These are phyloP conservation scores for Zygoascus hellenicus DNA, from an alignment of 1,139 yeast species.

Conservation along the genomic window DNA sequence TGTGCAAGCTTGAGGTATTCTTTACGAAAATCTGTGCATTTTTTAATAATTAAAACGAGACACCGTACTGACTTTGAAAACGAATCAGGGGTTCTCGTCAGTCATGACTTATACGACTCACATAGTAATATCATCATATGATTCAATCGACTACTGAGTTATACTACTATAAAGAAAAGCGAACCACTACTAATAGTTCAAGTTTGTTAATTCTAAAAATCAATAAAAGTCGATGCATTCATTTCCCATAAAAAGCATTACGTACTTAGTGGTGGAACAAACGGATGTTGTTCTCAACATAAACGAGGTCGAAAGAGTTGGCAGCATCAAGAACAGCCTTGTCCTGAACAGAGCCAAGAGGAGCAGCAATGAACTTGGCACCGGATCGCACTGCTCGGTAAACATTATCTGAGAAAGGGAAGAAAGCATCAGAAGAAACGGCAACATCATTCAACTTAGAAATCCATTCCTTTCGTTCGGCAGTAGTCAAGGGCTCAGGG, in stretches of 20 bases:
- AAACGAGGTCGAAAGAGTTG: constrained; percentile 77
- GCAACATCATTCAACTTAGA: constrained; percentile 76
- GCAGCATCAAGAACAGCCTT: constrained; percentile 95
- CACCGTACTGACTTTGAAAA: too few relatives aligned
- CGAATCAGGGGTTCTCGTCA: too few relatives aligned
- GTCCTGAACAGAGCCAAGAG: constrained; percentile 97
- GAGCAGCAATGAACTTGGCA: constrained; percentile 92
- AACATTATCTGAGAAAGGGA: constrained; percentile 99
- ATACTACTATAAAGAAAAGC: too few relatives aligned
- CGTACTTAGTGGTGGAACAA: constrained; percentile 80
- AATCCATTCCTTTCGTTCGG: constrained; percentile 87
- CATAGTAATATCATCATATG: too few relatives aligned
- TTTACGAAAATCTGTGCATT: too few relatives aligned
- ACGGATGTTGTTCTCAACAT: constrained; percentile 93
- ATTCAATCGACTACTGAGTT: too few relatives aligned
- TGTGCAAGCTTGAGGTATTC: background rate
- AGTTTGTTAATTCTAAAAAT: too few relatives aligned
- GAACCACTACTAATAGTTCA: too few relatives aligned
- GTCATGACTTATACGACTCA: too few relatives aligned
- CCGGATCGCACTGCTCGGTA: constrained; percentile 97
- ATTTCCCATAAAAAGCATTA: background rate
- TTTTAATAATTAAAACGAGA: too few relatives aligned
- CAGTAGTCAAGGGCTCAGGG: constrained; percentile 75
- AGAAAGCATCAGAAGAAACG: constrained; percentile 93
- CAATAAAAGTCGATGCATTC: too few relatives aligned